Percentiles rank a stretch among this genome's conserved stretches.
These are phyloP conservation scores for Lactifluus rugatus DNA, from an alignment of 768 basidiomycete genomes.

Conservation along the genomic window DNA sequence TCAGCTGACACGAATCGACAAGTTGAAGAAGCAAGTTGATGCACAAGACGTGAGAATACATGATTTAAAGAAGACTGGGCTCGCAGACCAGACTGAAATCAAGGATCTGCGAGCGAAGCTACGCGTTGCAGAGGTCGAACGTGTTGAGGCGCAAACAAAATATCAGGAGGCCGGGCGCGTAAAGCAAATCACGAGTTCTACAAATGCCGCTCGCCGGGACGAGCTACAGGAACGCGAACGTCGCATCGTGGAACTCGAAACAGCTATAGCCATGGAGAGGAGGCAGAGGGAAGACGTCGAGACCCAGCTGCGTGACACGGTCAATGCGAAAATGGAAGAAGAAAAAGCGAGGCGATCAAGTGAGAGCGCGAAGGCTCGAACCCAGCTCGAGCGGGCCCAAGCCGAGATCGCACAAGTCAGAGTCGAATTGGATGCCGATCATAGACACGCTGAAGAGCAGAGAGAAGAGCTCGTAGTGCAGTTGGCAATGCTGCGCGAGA, in stretches of 20 bases:
- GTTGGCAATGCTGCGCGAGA: conserved; percentile 39
- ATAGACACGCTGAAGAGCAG: conserved; percentile 28
- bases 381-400: conserved; percentile 29
- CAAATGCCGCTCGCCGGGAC: conserved; percentile 44
- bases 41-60: conserved; percentile 48
- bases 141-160: conserved; percentile 39
- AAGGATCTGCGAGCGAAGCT: conserved; percentile 54
- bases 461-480: conserved; percentile 41
- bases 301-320: conserved; percentile 32
- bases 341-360: conserved; percentile 31
- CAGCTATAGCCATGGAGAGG: conserved; percentile 38
- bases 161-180: conserved; percentile 43
- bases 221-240: conserved; percentile 46
- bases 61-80: conserved; percentile 44
- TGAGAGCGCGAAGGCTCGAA: conserved; percentile 29
- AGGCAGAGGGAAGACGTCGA: conserved; percentile 43
- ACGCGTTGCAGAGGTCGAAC: conserved; percentile 47
- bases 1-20: conserved; percentile 44
- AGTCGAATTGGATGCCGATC: conserved; percentile 26
- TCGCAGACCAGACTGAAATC: conserved; percentile 48
- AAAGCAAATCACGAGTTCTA: conserved; percentile 38
- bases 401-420: conserved; percentile 31
- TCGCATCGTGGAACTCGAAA: conserved; percentile 48
- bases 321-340: conserved; percentile 32
- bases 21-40: conserved; percentile 54